These are phyloP conservation scores for Aspergillus alliaceus DNA, from an alignment of 2,329 filamentous ascomycete species.

Conservation along the genomic window DNA sequence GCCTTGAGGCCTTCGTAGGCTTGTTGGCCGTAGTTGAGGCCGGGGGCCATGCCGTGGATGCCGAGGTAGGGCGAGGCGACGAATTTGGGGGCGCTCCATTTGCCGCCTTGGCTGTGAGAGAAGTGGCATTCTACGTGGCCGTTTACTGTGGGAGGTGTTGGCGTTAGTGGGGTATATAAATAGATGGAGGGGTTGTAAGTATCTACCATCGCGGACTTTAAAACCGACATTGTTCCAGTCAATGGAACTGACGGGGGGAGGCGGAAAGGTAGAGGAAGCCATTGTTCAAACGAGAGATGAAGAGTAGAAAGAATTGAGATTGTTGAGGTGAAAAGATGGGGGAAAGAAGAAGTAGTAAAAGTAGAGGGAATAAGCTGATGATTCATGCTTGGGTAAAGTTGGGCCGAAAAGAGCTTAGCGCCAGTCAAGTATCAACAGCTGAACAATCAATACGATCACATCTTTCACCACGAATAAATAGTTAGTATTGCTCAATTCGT, in stretches of 20 bases:
- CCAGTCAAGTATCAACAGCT: background rate
- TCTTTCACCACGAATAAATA: background rate
- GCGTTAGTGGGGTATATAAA: background rate
- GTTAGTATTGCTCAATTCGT: background rate
- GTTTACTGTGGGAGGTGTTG: slow-evolving; percentile 59
- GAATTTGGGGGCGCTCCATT: slow-evolving; percentile 78
- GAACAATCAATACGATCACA: too few species aligned
- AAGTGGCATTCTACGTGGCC: slow-evolving; percentile 91
- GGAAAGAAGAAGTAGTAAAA: background rate
- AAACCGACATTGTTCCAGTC: slow-evolving; percentile 96
- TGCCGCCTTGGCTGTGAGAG: slow-evolving; percentile 64
- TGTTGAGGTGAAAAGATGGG: background rate
- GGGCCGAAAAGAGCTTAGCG: background rate
- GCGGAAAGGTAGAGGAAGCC: slow-evolving; percentile 25
- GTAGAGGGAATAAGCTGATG: background rate
- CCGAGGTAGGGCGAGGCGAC: slow-evolving; percentile 80
- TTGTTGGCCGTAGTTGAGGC: slow-evolving; percentile 95
- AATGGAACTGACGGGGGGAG: slow-evolving; percentile 31
- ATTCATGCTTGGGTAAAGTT: background rate
- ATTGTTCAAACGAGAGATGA: background rate
- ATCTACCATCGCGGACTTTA: slow-evolving; percentile 79
- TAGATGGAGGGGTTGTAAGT: background rate
- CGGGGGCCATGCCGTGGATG: slow-evolving; percentile 93
- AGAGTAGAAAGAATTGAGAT: background rate
- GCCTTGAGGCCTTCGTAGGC: slow-evolving; percentile 98